Evolutionary conservation across 129 eudicot species (phyloP).

Genomic region (Calendula officinalis): DNA sequence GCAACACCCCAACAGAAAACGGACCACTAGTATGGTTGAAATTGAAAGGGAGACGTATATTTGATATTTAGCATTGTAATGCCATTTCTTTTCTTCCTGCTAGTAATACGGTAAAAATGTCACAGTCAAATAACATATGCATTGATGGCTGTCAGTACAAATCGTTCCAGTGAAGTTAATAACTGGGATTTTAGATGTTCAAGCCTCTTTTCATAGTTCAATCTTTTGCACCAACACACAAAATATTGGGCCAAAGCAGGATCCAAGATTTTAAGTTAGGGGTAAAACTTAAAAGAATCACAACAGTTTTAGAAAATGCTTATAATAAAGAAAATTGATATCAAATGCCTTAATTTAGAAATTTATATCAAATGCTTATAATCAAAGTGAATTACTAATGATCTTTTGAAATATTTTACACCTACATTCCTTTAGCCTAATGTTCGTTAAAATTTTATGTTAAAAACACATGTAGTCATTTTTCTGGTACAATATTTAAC

Average conservation of each 20-base stretch:
- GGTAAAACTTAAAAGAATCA: background rate
- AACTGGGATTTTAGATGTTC: background rate
- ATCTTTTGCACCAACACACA: background rate
- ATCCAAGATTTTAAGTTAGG: slow-evolving; percentile 2
- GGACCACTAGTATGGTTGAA: slow-evolving; percentile 13
- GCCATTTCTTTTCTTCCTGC: slow-evolving; percentile 13
- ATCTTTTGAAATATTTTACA: no score
- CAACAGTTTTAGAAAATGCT: no score
- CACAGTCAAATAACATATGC: slow-evolving; percentile 2
- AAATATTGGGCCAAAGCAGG: no score
- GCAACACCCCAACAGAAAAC: background rate
- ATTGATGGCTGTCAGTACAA: background rate
- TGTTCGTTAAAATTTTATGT: no score
- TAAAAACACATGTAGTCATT: no score
- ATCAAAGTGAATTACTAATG: no score
- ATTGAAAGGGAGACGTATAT: slow-evolving; percentile 7
- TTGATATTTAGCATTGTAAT: background rate
- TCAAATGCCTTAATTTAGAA: no score
- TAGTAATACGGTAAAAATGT: background rate
- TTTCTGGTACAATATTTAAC: no score
- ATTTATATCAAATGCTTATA: no score
- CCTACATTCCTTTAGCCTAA: no score
- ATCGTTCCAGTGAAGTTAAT: slow-evolving; percentile 2
- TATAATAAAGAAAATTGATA: no score
- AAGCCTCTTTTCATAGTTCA: background rate